These are phyloP conservation scores for Neofusicoccum kwambonambiense DNA, from an alignment of 2,329 filamentous ascomycete genomes.

Conservation along the genomic window DNA sequence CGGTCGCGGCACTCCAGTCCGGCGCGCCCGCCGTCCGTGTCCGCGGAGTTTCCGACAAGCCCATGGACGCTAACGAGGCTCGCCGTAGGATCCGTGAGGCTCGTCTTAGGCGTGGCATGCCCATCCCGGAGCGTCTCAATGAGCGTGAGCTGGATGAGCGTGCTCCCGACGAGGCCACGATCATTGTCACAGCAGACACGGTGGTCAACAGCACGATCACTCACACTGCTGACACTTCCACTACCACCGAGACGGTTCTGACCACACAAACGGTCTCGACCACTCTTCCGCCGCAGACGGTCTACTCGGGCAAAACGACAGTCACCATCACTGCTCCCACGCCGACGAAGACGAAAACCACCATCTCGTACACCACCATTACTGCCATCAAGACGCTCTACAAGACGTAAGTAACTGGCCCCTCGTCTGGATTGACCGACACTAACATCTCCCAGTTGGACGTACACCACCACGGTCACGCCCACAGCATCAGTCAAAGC, in stretches of 20 bases:
- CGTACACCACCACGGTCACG: conserved; percentile 35
- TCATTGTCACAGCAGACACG: conserved; percentile 32
- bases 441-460: conserved; percentile 24
- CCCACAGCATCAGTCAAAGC: conserved; percentile 34
- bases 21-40: neutral
- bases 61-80: conserved; percentile 25
- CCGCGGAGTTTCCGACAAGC: neutral
- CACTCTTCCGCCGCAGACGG: conserved; percentile 35
- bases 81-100: conserved; percentile 36
- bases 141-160: conserved; percentile 29
- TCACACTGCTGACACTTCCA: conserved; percentile 28
- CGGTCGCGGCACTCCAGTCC: conserved; percentile 24
- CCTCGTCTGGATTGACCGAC: neutral
- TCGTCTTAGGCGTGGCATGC: conserved; percentile 29
- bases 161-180: conserved; percentile 35
- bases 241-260: conserved; percentile 30
- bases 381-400: conserved; percentile 34
- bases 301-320: conserved; percentile 35
- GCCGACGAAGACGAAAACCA: conserved; percentile 32
- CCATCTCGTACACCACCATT: conserved; percentile 27
- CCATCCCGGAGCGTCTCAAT: conserved; percentile 23
- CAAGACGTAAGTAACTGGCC: conserved; percentile 25
- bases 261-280: conserved; percentile 26
- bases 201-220: conserved; percentile 34
- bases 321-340: conserved; percentile 37